Conservation (phyloP, 2,329 filamentous ascomycete species). For the Aspergillus texensis region DNA sequence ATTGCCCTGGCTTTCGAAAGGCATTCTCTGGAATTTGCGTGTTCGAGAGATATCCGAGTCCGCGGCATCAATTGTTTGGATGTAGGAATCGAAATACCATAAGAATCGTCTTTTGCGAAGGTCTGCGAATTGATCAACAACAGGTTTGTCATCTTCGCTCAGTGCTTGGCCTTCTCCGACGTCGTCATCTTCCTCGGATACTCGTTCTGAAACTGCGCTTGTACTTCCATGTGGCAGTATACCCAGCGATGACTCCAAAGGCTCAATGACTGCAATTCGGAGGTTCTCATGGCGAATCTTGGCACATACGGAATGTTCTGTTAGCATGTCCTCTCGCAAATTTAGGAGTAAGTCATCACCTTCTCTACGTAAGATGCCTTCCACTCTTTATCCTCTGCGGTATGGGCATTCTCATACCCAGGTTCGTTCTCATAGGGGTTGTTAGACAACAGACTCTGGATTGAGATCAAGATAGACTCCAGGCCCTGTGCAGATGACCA, state of each 20-base stretch:
- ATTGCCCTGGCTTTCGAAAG: slow-evolving; percentile 79
- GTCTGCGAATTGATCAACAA: slow-evolving; percentile 82
- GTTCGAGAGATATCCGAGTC: slow-evolving; percentile 64
- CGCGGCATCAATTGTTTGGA: slow-evolving; percentile 63
- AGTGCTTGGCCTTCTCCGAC: slow-evolving; percentile 34
- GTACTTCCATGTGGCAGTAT: slow-evolving; percentile 59
- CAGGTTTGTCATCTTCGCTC: slow-evolving; percentile 53
- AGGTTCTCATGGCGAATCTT: slow-evolving; percentile 90
- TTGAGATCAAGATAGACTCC: slow-evolving; percentile 91
- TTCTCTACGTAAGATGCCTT: slow-evolving; percentile 79
- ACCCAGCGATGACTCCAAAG: slow-evolving; percentile 76
- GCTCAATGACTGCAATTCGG: slow-evolving; percentile 81
- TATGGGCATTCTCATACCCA: slow-evolving; percentile 78
- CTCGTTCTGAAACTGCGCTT: slow-evolving; percentile 32
- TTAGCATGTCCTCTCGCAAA: neutral
- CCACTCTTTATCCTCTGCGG: slow-evolving; percentile 68
- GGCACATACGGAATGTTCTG: neutral
- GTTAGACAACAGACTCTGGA: slow-evolving; percentile 90
- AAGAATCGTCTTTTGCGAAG: slow-evolving; percentile 88
- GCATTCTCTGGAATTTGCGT: slow-evolving; percentile 74
- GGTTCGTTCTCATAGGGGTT: slow-evolving; percentile 98
- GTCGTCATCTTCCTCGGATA: slow-evolving; percentile 31
- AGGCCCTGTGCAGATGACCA: slow-evolving; percentile 97
- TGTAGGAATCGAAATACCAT: slow-evolving; percentile 93
- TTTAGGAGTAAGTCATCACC: slow-evolving; percentile 49